These are phyloP conservation scores for Diplogelasinospora grovesii DNA, from an alignment of 495 filamentous ascomycete species.

Conservation along the genomic window DNA sequence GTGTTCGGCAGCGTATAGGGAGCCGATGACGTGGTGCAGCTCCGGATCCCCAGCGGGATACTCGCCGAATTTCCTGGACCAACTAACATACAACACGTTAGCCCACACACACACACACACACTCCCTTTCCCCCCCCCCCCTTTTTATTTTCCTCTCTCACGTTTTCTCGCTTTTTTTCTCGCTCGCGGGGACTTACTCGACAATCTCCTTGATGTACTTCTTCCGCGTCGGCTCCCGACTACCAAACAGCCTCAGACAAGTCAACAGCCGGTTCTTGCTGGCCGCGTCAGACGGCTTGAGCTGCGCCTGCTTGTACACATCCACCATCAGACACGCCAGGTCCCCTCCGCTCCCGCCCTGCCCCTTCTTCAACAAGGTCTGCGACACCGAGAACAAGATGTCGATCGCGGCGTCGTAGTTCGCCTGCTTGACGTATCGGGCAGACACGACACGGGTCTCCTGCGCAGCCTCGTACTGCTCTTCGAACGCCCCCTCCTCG, in stretches of 20 bases:
- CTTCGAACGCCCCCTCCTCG: slow-evolving; percentile 70
- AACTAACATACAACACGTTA: too few relatives aligned
- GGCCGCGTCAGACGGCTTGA: slow-evolving; percentile 60
- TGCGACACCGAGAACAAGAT: slow-evolving; percentile 79
- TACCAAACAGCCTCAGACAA: slow-evolving; percentile 70
- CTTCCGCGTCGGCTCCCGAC: slow-evolving; percentile 83
- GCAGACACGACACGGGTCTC: slow-evolving; percentile 90
- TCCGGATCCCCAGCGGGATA: slow-evolving; percentile 92
- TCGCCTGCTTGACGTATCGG: slow-evolving; percentile 78
- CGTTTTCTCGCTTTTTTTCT: slow-evolving; percentile 38
- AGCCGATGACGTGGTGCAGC: slow-evolving; percentile 86
- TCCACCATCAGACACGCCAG: slow-evolving; percentile 78
- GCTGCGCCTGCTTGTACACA: slow-evolving; percentile 76
- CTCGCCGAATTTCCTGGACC: slow-evolving; percentile 78
- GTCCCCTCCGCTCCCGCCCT: slow-evolving; percentile 89
- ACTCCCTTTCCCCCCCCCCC: too few relatives aligned
- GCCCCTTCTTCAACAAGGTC: slow-evolving; percentile 77
- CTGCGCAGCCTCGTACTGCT: slow-evolving; percentile 87
- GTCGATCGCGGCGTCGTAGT: slow-evolving; percentile 79
- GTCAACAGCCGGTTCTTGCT: slow-evolving; percentile 53
- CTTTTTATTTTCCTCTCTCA: too few relatives aligned
- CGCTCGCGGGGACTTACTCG: slow-evolving; percentile 42
- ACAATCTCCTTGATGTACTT: slow-evolving; percentile 85
- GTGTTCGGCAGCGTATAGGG: slow-evolving; percentile 81
- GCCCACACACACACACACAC: too few relatives aligned